These are phyloP conservation scores for Peltaster fructicola DNA, from an alignment of 2,329 filamentous ascomycete species.

Conservation along the genomic window DNA sequence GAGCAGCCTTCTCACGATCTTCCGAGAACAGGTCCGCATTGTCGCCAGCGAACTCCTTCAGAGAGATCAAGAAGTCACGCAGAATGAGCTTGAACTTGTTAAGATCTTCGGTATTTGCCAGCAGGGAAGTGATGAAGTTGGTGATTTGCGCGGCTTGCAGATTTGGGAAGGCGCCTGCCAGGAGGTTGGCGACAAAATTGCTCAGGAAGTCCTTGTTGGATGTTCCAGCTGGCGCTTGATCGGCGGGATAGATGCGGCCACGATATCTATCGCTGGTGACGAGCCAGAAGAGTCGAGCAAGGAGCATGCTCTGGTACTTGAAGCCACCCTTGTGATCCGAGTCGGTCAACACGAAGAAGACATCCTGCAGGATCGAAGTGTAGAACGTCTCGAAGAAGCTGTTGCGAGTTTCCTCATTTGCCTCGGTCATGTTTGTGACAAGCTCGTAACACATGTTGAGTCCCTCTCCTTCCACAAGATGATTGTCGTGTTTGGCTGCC, in stretches of 20 bases:
- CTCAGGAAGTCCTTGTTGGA: conserved; percentile 80
- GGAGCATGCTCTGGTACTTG: conserved; percentile 87
- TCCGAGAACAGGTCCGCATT: conserved; percentile 87
- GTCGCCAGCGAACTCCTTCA: conserved; percentile 93
- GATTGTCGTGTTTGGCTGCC: conserved; percentile 99
- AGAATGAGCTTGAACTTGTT: conserved; percentile 91
- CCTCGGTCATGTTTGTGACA: conserved; percentile 92
- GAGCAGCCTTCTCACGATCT: conserved; percentile 83
- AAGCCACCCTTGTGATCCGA: conserved; percentile 98
- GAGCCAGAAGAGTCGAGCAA: conserved; percentile 93
- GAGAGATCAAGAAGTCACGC: conserved; percentile 88
- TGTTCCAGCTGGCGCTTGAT: conserved; percentile 68
- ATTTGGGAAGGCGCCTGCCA: conserved; percentile 86
- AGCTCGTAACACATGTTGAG: conserved; percentile 97
- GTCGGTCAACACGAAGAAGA: conserved; percentile 95
- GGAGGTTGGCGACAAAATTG: conserved; percentile 67
- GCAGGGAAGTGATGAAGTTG: conserved; percentile 76
- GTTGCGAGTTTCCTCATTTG: conserved; percentile 69
- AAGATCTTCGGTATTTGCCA: conserved; percentile 72
- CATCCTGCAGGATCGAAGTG: conserved; percentile 84
- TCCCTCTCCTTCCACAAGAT: conserved; percentile 88
- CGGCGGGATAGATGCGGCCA: conserved; percentile 72
- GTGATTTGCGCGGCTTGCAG: conserved; percentile 68
- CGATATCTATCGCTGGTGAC: conserved; percentile 81
- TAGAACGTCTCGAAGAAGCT: conserved; percentile 98